These are phyloP conservation scores for Cylindrodendrum hubeiense DNA, from an alignment of 2,329 filamentous ascomycete genomes.

Conservation along the genomic window DNA sequence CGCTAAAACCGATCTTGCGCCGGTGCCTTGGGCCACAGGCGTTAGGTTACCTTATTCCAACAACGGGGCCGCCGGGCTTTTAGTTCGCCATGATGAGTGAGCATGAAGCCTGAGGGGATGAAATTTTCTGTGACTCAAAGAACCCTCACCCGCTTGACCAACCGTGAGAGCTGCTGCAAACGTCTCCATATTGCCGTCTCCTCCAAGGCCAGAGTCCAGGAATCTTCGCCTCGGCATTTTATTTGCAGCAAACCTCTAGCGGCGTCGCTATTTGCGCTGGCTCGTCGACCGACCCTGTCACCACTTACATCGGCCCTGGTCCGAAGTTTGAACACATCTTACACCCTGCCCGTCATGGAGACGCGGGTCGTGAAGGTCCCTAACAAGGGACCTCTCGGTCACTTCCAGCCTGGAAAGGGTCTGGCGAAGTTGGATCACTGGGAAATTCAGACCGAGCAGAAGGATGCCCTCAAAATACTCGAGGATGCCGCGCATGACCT, in stretches of 20 bases:
- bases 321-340: constrained; percentile 26
- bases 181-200: background rate
- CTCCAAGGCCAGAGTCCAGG: background rate
- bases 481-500: constrained; percentile 76
- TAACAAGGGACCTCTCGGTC: constrained; percentile 48
- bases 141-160: constrained; percentile 30
- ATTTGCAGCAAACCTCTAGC: background rate
- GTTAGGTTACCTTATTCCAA: constrained; percentile 23
- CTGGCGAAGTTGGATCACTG: constrained; percentile 56
- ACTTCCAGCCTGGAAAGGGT: constrained; percentile 46
- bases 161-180: constrained; percentile 18
- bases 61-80: constrained; percentile 33
- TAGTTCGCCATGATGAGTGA: constrained; percentile 41
- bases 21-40: constrained; percentile 37
- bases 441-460: constrained; percentile 51
- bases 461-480: constrained; percentile 58
- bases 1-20: constrained; percentile 15
- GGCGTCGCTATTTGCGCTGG: constrained; percentile 9
- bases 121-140: constrained; percentile 44
- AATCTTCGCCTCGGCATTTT: constrained; percentile 19
- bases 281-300: constrained; percentile 21
- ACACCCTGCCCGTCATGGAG: constrained; percentile 48
- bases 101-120: constrained; percentile 41
- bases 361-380: constrained; percentile 55
- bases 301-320: constrained; percentile 44